Conservation (phyloP, 352 stramenopile genomes). For the Pseudoperonospora humuli region DNA sequence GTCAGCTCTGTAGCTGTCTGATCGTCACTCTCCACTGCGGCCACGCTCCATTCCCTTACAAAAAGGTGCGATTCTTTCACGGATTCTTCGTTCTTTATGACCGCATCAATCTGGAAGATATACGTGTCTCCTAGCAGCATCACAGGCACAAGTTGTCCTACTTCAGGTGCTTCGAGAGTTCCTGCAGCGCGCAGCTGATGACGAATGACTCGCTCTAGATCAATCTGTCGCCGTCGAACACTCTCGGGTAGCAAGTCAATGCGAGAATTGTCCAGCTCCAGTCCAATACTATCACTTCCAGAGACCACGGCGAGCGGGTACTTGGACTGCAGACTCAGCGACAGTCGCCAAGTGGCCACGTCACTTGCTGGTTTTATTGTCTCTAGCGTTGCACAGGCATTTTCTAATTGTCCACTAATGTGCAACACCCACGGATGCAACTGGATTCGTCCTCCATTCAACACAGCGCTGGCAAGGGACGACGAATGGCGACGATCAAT, state of each 20-base stretch:
- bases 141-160: slow-evolving; percentile 31
- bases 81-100: slow-evolving; percentile 1
- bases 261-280: slow-evolving; percentile 3
- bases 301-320: slow-evolving; percentile 17
- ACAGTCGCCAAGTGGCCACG: slow-evolving; percentile 7
- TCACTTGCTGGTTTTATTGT: slow-evolving; percentile 1
- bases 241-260: slow-evolving; percentile 33
- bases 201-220: slow-evolving; percentile 21
- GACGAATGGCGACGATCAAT: slow-evolving; percentile 16
- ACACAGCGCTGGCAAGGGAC: slow-evolving; percentile 3
- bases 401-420: slow-evolving; percentile 12
- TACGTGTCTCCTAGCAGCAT: slow-evolving; percentile 46
- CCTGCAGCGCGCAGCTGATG: slow-evolving; percentile 30
- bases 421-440: slow-evolving; percentile 49
- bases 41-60: slow-evolving; percentile 17
- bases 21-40: background rate
- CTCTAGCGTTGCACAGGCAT: slow-evolving; percentile 11
- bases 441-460: slow-evolving; percentile 27
- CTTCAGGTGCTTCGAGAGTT: slow-evolving; percentile 6
- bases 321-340: slow-evolving; percentile 31
- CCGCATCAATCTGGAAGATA: slow-evolving; percentile 30
- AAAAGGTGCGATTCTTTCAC: slow-evolving; percentile 1
- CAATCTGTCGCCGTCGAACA: slow-evolving; percentile 27
- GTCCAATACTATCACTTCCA: background rate
- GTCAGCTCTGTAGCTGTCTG: slow-evolving; percentile 4